These are phyloP conservation scores for Schizochytrium sp. DNA, from an alignment of 108 stramenopile species.

Conservation along the genomic window DNA sequence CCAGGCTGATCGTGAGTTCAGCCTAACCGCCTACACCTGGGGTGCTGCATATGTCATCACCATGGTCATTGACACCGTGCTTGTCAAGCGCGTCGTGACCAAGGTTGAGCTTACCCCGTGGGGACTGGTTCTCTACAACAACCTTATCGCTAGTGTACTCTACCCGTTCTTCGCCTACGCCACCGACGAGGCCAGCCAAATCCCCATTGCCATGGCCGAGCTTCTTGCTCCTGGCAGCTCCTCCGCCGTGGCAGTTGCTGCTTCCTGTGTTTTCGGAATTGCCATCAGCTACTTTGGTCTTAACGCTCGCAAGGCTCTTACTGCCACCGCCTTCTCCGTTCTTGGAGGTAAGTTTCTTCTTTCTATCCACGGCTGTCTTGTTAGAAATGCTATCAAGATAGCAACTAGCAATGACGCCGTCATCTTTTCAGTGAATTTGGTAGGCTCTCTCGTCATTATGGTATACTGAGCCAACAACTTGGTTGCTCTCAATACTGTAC, in stretches of 20 bases:
- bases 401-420: no score
- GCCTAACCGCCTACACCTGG: conserved; percentile 47
- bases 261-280: conserved; percentile 57
- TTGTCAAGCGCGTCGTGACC: conserved; percentile 52
- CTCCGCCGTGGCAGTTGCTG: background rate
- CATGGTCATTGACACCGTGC: conserved; percentile 57
- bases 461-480: no score
- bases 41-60: conserved; percentile 30
- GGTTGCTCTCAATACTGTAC: no score
- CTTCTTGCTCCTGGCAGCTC: background rate
- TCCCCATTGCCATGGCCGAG: conserved; percentile 19
- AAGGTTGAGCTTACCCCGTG: conserved; percentile 58
- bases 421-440: no score
- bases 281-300: conserved; percentile 59
- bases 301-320: conserved; percentile 44
- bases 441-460: no score
- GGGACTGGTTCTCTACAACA: conserved; percentile 59
- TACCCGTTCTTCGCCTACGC: conserved; percentile 36
- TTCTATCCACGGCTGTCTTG: no score
- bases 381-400: no score
- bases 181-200: conserved; percentile 28
- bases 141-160: conserved; percentile 58
- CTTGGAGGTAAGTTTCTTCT: background rate
- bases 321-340: conserved; percentile 43
- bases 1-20: conserved; percentile 45